Evolutionary conservation across 768 basidiomycete genomes (phyloP).

Genomic region (Infundibulicybe gibba): DNA sequence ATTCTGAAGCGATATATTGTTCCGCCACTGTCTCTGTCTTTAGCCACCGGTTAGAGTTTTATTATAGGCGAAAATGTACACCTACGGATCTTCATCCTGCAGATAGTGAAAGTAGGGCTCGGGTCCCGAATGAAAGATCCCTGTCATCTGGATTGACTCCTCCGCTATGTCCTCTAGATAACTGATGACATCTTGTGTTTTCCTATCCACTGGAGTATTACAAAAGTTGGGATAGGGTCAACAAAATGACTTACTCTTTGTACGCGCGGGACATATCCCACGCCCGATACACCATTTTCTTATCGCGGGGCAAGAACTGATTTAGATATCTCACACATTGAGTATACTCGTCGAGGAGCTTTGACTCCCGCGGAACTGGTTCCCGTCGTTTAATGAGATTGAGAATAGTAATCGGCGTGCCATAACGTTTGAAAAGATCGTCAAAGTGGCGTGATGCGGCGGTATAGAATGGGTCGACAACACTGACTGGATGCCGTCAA

Average conservation of each 20-base stretch:
- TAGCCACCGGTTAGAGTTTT: neutral
- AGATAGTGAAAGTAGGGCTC: conserved; percentile 77
- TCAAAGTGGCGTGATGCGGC: conserved; percentile 94
- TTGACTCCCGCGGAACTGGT: conserved; percentile 80
- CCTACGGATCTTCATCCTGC: conserved; percentile 39
- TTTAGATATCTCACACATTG: conserved; percentile 92
- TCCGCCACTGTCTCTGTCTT: conserved; percentile 47
- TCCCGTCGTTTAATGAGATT: conserved; percentile 92
- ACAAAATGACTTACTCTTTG: conserved; percentile 63
- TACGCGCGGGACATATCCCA: conserved; percentile 98
- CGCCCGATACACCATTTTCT: conserved; percentile 87
- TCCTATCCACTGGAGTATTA: conserved; percentile 43
- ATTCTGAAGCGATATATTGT: conserved; percentile 76
- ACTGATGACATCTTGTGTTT: conserved; percentile 93
- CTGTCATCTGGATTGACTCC: conserved; percentile 85
- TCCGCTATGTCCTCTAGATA: conserved; percentile 94
- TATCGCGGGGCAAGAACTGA: conserved; percentile 84
- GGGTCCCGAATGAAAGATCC: conserved; percentile 93
- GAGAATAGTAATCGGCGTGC: conserved; percentile 83
- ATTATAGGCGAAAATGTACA: conserved; percentile 2
- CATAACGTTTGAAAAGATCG: conserved; percentile 85
- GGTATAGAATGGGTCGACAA: conserved; percentile 92
- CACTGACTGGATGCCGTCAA: conserved; percentile 57
- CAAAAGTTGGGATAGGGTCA: neutral
- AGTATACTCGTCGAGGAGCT: conserved; percentile 86